Evolutionary conservation across 169 alveolate genomes (phyloP).

Genomic region (Theileria annulata): DNA sequence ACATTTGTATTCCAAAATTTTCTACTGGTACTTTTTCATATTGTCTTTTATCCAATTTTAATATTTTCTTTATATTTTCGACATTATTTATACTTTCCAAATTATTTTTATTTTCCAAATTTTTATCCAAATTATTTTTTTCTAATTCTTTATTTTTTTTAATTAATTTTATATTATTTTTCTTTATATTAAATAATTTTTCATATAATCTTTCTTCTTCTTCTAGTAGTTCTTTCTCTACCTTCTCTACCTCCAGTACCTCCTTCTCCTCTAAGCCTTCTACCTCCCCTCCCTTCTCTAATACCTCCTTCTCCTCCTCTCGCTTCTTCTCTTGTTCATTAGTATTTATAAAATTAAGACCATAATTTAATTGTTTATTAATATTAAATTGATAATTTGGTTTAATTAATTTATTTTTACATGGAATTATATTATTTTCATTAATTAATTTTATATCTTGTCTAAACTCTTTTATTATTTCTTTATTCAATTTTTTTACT

Average conservation of each 20-base stretch:
- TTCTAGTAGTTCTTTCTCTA: neutral
- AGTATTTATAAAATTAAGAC: slow-evolving; percentile 37
- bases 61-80: neutral
- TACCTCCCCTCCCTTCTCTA: no score
- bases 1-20: slow-evolving; percentile 72
- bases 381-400: neutral
- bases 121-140: neutral
- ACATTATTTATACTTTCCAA: neutral
- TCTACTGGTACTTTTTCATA: slow-evolving; percentile 72
- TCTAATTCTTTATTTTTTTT: no score
- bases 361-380: slow-evolving; percentile 32
- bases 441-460: slow-evolving; percentile 5
- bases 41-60: neutral
- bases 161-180: slow-evolving; percentile 15
- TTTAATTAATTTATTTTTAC: slow-evolving; percentile 50
- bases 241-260: neutral
- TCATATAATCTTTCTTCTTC: neutral
- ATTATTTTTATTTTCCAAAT: neutral
- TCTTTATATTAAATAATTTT: neutral
- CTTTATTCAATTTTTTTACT: neutral
- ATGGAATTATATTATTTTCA: slow-evolving; percentile 42
- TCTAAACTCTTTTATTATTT: slow-evolving; percentile 4
- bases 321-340: neutral
- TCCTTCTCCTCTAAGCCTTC: neutral
- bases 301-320: neutral